Base-by-base conservation (phyloP, 2,329 filamentous ascomycete genomes). In the Coleophoma eucalyptorum region DNA sequence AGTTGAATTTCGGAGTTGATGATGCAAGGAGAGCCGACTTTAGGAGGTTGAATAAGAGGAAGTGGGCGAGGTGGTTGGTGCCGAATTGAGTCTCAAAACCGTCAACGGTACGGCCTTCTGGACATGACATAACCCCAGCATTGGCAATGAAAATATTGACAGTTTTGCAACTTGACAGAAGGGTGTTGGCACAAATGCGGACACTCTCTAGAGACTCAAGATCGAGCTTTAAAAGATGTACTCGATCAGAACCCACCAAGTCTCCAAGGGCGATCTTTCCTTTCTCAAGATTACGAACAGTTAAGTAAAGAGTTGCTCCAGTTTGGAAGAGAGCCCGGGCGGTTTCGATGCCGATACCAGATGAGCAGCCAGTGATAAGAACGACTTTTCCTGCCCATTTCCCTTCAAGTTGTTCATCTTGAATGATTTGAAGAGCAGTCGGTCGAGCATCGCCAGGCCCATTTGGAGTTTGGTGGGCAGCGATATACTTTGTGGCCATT, bases 61-160 rank as follows among this genome's bases (percentile, higher is more conserved):
- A 81, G 55, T 80, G 75, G 18, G 66, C 70, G 3, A 83, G 65
- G 57, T 81, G 73, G 60, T 80, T 80, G 8, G 69, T 74, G 44
- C 70, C 77, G 51, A 81, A 74, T 52, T 81, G 77, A 0, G 61
- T 61, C 56, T 81, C 78, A 58, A 73, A 74, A 21, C 74, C 75
- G 55, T 79, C 75, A n/a, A 56, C 56, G 2, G 72, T 77, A 8
- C 58, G 50, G 38, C 69, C 57, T 42, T 55, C 50, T 12, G 55
- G 55, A 4, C 48, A 19, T 7, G 55, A 51, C 55, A 58, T 58
- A 26, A 58, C 56, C 16, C 60, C 62, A 1, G 60, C 60, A 50
- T 64, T 64, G 46, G 50, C 52, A 21, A 63, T 52, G 5, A 63
- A 48, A 20, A 69, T 53, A 49, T 71, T 68, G 12, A 71, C 35